Percentiles rank a stretch among this genome's conserved stretches.
phyloP scores from a whole-genome alignment of 208 protist genomes.

The Crithidia fasciculata region DNA sequence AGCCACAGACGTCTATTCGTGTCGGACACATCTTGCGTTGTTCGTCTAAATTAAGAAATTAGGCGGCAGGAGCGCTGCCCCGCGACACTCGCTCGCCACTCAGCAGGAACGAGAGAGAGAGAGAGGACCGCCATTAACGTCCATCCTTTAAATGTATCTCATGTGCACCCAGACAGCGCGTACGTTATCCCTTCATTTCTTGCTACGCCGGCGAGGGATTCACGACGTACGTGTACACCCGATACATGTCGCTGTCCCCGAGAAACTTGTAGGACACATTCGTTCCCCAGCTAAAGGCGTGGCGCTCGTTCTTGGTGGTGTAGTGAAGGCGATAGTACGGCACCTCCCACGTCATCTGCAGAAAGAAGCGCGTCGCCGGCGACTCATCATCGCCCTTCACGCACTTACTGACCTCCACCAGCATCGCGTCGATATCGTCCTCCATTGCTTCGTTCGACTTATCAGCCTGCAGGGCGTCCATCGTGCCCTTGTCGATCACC shows the following conservation, averaged over 20 bases:
- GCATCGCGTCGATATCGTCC: conserved; percentile 72
- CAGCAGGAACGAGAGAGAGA: no score
- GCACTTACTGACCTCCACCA: conserved; percentile 63
- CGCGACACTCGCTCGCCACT: no score
- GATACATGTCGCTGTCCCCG: conserved; percentile 85
- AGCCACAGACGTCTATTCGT: no score
- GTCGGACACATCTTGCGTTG: no score
- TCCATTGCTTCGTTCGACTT: conserved; percentile 48
- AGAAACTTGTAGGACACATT: conserved; percentile 53
- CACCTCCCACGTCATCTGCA: conserved; percentile 88
- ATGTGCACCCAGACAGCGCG: no score
- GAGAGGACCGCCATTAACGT: no score
- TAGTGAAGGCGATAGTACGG: conserved; percentile 78
- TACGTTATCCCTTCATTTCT: neutral
- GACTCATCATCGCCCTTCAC: conserved; percentile 18
- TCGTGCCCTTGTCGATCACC: conserved; percentile 86
- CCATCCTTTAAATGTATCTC: no score
- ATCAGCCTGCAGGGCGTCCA: conserved; percentile 85
- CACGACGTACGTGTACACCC: conserved; percentile 73
- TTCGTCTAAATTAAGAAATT: no score
- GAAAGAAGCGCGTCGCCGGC: conserved; percentile 49
- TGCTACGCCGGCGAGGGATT: neutral
- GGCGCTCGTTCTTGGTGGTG: conserved; percentile 48
- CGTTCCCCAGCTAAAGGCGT: conserved; percentile 66
- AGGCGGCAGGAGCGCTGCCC: no score